These are phyloP conservation scores for Botrytis fragariae DNA, from an alignment of 2,329 filamentous ascomycete genomes.

Conservation along the genomic window DNA sequence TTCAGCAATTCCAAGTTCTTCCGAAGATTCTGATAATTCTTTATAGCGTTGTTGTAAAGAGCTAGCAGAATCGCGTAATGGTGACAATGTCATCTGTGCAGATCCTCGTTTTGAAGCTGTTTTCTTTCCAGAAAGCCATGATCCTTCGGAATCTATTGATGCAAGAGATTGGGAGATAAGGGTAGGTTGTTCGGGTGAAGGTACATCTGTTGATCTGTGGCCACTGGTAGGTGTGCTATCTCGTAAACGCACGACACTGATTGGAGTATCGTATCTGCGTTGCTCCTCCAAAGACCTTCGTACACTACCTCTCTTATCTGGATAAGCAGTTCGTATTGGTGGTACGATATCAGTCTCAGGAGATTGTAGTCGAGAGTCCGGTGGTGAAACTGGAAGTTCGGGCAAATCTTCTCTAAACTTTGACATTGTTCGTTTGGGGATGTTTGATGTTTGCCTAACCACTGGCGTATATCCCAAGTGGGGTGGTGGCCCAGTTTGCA, in stretches of 20 bases:
- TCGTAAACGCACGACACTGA: slow-evolving; percentile 43
- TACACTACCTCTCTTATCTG: slow-evolving; percentile 28
- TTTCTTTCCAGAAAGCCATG: slow-evolving; percentile 82
- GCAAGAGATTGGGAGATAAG: slow-evolving; percentile 79
- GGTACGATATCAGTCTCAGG: slow-evolving; percentile 58
- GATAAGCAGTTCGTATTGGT: slow-evolving; percentile 37
- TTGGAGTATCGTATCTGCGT: slow-evolving; percentile 49
- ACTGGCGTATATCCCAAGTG: slow-evolving; percentile 32
- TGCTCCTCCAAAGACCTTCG: slow-evolving; percentile 37
- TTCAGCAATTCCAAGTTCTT: slow-evolving; percentile 63
- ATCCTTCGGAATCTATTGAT: slow-evolving; percentile 92
- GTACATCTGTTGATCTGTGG: slow-evolving; percentile 41
- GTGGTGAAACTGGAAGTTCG: slow-evolving; percentile 80
- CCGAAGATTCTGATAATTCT: slow-evolving; percentile 58
- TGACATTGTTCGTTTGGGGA: slow-evolving; percentile 78
- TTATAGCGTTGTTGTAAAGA: slow-evolving; percentile 46
- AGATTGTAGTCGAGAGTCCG: slow-evolving; percentile 76
- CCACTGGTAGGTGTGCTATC: slow-evolving; percentile 47
- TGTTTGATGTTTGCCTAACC: slow-evolving; percentile 37
- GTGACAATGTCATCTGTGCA: slow-evolving; percentile 44
- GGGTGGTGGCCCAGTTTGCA: slow-evolving; percentile 46
- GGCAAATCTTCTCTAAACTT: slow-evolving; percentile 91
- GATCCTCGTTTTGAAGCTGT: slow-evolving; percentile 48
- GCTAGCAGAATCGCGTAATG: slow-evolving; percentile 43
- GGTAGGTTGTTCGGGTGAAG: slow-evolving; percentile 51